Conservation (phyloP, 176 grass and related monocot genomes). For the Eragrostis nindensis region DNA sequence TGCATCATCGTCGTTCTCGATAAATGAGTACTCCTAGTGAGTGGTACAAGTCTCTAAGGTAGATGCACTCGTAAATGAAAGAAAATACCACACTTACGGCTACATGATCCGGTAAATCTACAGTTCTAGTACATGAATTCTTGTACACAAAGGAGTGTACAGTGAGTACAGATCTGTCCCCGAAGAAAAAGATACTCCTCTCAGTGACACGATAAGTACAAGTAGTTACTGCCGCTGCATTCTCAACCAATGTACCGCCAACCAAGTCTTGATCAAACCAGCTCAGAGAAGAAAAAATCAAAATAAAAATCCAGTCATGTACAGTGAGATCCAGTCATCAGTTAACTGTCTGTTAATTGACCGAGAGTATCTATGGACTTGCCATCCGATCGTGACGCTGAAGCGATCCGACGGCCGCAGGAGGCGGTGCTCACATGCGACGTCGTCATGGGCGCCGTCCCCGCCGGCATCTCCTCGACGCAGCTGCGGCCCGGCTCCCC, state of each 20-base stretch:
- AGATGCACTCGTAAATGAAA: neutral
- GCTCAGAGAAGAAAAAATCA: neutral
- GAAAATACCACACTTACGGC: neutral
- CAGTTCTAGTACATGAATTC: too few species aligned
- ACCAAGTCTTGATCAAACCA: neutral
- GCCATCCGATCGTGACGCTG: conserved; percentile 33
- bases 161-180: too few species aligned
- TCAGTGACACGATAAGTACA: too few species aligned
- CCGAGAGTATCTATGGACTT: neutral
- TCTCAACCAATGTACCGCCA: neutral
- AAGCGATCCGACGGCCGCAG: conserved; percentile 41
- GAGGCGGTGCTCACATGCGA: conserved; percentile 22
- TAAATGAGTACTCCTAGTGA: neutral
- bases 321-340: conserved; percentile 12
- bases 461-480: conserved; percentile 36
- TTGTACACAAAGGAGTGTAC: too few species aligned
- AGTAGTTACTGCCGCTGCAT: too few species aligned
- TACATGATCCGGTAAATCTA: too few species aligned
- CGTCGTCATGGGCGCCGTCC: too few species aligned
- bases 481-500: conserved; percentile 3
- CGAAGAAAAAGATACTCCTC: too few species aligned
- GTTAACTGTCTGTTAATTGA: neutral
- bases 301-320: neutral
- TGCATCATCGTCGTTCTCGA: neutral
- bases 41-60: neutral